Conservation (phyloP, 148 eudicot species). For the Pouteria glomerata region DNA sequence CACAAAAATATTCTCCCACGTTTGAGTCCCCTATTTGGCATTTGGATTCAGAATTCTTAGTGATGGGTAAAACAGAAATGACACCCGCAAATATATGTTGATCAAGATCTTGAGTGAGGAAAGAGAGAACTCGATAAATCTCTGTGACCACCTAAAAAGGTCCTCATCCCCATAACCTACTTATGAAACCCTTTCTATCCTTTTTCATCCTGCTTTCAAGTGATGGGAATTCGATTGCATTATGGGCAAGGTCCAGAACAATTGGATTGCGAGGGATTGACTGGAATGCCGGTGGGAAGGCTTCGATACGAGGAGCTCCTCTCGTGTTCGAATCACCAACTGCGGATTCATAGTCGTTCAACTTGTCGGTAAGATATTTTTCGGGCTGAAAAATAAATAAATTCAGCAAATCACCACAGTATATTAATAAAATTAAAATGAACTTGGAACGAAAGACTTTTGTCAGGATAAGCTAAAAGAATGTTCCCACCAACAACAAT, state of each 20-base stretch:
- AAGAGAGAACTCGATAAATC: not conserved
- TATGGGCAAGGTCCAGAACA: constrained; percentile 75
- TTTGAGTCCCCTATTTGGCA: not conserved
- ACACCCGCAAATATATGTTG: not conserved
- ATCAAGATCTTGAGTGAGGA: not conserved
- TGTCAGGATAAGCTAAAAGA: too few species aligned
- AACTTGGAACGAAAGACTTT: not conserved
- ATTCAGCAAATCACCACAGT: not conserved
- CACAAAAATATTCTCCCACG: not conserved
- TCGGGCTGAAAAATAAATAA: constrained; percentile 40
- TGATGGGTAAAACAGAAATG: not conserved
- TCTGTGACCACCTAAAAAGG: not conserved
- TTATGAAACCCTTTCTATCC: constrained; percentile 56
- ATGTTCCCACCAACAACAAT: too few species aligned
- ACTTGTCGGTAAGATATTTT: constrained; percentile 66
- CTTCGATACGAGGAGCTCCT: constrained; percentile 55
- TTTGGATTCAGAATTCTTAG: not conserved
- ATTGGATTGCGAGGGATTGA: constrained; percentile 74
- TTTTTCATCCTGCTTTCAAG: constrained; percentile 83
- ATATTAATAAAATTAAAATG: not conserved
- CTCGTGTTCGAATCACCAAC: constrained; percentile 60
- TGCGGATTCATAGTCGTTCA: constrained; percentile 73
- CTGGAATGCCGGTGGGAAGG: constrained; percentile 74
- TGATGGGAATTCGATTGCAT: constrained; percentile 74
- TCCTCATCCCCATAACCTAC: constrained; percentile 67